phyloP scores from a whole-genome alignment of 2,329 filamentous ascomycete species.

The Calonectria pteridis region DNA sequence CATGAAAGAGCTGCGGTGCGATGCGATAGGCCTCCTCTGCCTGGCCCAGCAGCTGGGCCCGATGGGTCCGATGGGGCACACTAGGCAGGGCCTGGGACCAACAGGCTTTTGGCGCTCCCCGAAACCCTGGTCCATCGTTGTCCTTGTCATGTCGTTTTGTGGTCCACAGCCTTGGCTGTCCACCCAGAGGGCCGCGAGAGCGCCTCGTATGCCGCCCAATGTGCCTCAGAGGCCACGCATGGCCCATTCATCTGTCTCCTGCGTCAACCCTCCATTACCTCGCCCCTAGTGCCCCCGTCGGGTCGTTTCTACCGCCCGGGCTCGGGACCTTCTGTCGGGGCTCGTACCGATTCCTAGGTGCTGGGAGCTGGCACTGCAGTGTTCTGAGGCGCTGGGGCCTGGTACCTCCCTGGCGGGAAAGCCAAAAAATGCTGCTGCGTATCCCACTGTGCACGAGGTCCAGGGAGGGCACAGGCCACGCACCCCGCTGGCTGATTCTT shows the following conservation, averaged over 20 bases:
- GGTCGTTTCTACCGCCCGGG: slow-evolving; percentile 9
- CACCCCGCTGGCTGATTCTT: slow-evolving; percentile 25
- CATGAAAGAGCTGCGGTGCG: neutral
- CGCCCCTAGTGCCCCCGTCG: slow-evolving; percentile 15
- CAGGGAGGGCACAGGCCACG: slow-evolving; percentile 16
- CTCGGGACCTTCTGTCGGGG: slow-evolving; percentile 6
- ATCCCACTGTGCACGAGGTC: slow-evolving; percentile 11
- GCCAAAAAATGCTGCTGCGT: slow-evolving; percentile 1
- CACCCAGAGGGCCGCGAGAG: slow-evolving; percentile 8
- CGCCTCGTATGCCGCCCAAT: slow-evolving; percentile 11
- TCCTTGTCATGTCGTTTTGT: slow-evolving; percentile 13
- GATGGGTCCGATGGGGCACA: neutral
- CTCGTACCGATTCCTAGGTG: slow-evolving; percentile 25
- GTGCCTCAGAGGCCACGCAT: slow-evolving; percentile 3
- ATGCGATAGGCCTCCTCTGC: slow-evolving; percentile 13
- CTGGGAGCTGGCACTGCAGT: slow-evolving; percentile 22
- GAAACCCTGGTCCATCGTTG: slow-evolving; percentile 31
- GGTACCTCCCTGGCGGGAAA: slow-evolving; percentile 9
- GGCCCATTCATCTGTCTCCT: slow-evolving; percentile 9
- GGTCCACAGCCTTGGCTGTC: slow-evolving; percentile 6
- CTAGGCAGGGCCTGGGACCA: slow-evolving; percentile 14
- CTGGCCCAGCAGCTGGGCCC: neutral
- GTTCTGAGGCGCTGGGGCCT: slow-evolving; percentile 14
- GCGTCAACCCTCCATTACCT: slow-evolving; percentile 6
- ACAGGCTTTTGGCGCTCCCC: slow-evolving; percentile 31